Conservation (phyloP, 2,329 filamentous ascomycete genomes). For the Hypomyces rosellus region DNA sequence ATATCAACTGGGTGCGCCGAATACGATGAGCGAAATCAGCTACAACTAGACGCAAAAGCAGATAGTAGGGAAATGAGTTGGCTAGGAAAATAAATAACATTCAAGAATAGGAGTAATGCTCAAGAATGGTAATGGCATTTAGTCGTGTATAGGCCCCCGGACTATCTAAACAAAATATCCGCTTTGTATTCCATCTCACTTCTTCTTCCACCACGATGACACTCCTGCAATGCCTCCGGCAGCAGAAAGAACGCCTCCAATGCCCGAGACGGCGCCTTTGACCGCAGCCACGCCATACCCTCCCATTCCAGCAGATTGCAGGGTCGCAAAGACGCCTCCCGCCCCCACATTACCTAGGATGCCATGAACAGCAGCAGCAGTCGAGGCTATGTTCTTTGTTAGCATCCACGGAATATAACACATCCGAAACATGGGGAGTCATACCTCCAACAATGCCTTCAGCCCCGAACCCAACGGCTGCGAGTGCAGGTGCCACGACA, state of each 20-base stretch:
- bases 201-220: neutral
- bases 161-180: too few relatives aligned
- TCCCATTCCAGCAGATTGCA: conserved; percentile 26
- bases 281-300: conserved; percentile 22
- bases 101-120: too few relatives aligned
- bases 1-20: too few relatives aligned
- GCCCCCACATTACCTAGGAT: conserved; percentile 22
- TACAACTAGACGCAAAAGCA: too few relatives aligned
- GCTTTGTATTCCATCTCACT: neutral
- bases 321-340: conserved; percentile 20
- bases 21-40: too few relatives aligned
- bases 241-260: conserved; percentile 6
- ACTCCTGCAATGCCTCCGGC: neutral
- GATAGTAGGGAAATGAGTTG: too few relatives aligned
- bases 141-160: too few relatives aligned
- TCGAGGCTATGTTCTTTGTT: conserved; percentile 4
- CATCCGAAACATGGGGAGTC: neutral
- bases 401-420: too few relatives aligned
- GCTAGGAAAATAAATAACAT: too few relatives aligned
- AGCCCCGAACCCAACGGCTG: conserved; percentile 15
- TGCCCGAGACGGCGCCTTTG: conserved; percentile 13
- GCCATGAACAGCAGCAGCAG: conserved; percentile 21
- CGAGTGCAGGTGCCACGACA: conserved; percentile 13
- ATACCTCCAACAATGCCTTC: conserved; percentile 16
- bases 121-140: too few relatives aligned